Conservation (phyloP, 2,329 filamentous ascomycete genomes). For the Pestalotiopsis sp. region DNA sequence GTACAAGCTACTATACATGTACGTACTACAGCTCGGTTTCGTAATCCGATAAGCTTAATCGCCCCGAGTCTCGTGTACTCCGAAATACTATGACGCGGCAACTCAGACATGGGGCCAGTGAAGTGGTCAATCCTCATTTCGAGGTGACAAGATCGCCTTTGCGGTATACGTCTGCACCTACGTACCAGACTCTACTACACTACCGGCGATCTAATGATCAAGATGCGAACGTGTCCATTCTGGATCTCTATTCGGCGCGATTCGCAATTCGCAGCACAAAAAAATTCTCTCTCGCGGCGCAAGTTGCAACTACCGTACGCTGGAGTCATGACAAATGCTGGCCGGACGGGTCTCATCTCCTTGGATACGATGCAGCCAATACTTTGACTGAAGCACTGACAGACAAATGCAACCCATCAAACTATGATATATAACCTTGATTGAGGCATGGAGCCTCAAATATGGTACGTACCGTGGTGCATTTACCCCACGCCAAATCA, state of each 20-base stretch:
- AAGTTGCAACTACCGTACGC: neutral
- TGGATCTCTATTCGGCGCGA: neutral
- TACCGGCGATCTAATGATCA: neutral
- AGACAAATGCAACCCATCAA: too few species aligned
- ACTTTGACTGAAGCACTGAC: too few species aligned
- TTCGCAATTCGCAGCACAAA: neutral
- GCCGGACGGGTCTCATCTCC: neutral
- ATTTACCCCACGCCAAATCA: neutral
- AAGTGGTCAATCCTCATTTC: slow-evolving; percentile 6
- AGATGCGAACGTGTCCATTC: neutral
- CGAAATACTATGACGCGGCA: slow-evolving; percentile 6
- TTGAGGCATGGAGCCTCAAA: neutral
- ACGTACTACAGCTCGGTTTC: neutral
- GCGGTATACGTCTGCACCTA: neutral
- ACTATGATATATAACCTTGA: neutral
- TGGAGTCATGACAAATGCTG: neutral
- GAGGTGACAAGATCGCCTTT: neutral
- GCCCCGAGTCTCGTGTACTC: neutral
- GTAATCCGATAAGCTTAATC: slow-evolving; percentile 11
- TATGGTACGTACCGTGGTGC: neutral
- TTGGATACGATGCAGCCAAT: neutral
- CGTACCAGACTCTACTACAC: neutral
- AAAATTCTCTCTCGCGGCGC: neutral
- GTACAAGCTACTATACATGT: neutral
- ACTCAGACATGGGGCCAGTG: neutral